Percentiles rank a stretch among this genome's conserved stretches.
phyloP scores from a whole-genome alignment of 1,284 basidiomycete species.

The Boletus sp. region DNA sequence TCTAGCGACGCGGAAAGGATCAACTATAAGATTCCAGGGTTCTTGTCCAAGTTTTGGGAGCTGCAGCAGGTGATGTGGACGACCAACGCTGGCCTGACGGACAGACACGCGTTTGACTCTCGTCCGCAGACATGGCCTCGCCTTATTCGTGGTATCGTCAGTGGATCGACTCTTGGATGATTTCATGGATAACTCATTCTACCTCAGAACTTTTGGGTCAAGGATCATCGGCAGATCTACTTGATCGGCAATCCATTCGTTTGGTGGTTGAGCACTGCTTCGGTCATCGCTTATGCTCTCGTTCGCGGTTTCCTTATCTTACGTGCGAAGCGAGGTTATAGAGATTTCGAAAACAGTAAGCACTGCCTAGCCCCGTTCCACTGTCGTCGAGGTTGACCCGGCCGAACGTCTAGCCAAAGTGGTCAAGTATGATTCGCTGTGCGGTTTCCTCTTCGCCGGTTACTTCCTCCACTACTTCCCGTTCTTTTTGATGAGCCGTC shows the following conservation, averaged over 20 bases:
- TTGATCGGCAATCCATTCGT: conserved; percentile 93
- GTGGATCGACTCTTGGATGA: conserved; percentile 36
- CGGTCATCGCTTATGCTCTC: conserved; percentile 69
- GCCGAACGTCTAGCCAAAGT: conserved; percentile 65
- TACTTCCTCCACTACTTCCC: conserved; percentile 97
- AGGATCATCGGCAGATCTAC: conserved; percentile 95
- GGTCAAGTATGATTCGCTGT: conserved; percentile 90
- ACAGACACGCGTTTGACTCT: conserved; percentile 94
- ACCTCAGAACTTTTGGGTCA: conserved; percentile 94
- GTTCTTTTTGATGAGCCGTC: conserved; percentile 95
- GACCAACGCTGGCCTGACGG: conserved; percentile 96
- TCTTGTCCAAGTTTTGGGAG: conserved; percentile 91
- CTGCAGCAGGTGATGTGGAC: conserved; percentile 97
- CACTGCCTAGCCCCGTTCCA: conserved; percentile 3
- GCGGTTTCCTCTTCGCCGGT: conserved; percentile 90
- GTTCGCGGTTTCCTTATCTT: conserved; percentile 83
- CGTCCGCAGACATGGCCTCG: conserved; percentile 89
- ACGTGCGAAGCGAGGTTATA: conserved; percentile 87
- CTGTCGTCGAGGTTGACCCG: not conserved
- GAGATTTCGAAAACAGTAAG: conserved; percentile 91
- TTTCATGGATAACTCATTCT: conserved; percentile 1
- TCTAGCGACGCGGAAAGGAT: conserved; percentile 74
- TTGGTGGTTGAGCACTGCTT: conserved; percentile 85
- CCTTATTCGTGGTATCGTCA: conserved; percentile 89
- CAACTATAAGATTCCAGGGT: conserved; percentile 88